Percentiles rank a stretch among this genome's conserved stretches.
phyloP scores from a whole-genome alignment of 139 green algal species.

The Volvox africanus region DNA sequence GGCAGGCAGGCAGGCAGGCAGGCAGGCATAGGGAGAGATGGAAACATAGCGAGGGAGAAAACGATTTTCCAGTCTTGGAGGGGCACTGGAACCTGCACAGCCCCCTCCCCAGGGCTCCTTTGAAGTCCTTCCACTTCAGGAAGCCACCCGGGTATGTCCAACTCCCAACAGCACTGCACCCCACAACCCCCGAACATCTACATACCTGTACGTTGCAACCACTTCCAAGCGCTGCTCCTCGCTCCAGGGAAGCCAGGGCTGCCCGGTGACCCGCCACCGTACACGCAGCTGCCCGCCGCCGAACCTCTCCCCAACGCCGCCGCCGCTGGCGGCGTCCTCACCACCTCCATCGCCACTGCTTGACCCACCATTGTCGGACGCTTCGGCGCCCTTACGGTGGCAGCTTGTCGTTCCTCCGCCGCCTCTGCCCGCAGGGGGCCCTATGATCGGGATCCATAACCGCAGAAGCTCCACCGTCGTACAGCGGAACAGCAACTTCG shows the following conservation, averaged over 20 bases:
- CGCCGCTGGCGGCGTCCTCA: not conserved
- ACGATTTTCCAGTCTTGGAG: too few relatives aligned
- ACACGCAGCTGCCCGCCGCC: constrained; percentile 22
- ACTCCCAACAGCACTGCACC: too few relatives aligned
- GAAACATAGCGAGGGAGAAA: too few relatives aligned
- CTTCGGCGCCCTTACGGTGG: not conserved
- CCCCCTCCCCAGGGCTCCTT: too few relatives aligned
- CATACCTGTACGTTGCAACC: constrained; percentile 21
- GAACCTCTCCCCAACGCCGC: not conserved
- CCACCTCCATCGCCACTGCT: not conserved
- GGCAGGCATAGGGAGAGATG: too few relatives aligned
- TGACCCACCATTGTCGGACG: not conserved
- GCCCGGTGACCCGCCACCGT: constrained; percentile 12
- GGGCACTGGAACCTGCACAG: too few relatives aligned
- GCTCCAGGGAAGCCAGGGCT: constrained; percentile 34
- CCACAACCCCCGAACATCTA: too few relatives aligned
- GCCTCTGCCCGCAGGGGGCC: not conserved
- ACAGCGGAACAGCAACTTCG: constrained; percentile 7
- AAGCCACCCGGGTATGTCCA: too few relatives aligned
- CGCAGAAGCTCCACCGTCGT: constrained; percentile 1
- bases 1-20: too few relatives aligned
- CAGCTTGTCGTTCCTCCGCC: not conserved
- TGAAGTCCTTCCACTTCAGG: too few relatives aligned
- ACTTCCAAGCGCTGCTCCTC: constrained; percentile 39
- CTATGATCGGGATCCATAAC: not conserved